phyloP scores from a whole-genome alignment of 176 grass and related monocot species.

The Avena insularis region DNA sequence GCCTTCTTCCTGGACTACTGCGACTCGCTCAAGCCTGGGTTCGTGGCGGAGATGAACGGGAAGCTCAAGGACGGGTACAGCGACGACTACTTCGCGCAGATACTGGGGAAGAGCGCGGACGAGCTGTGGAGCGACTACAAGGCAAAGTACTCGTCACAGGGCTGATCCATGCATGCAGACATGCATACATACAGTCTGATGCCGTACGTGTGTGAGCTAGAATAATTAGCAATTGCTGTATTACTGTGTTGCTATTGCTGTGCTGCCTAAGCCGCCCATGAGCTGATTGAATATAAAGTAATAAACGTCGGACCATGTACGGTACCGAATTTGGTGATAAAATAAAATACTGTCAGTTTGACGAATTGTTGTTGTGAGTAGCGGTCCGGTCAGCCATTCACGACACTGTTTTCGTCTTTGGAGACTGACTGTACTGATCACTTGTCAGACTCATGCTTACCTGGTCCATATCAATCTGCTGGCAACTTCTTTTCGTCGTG shows the following conservation, averaged over 20 bases:
- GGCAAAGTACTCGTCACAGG: conserved; percentile 38
- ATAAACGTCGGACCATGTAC: not conserved
- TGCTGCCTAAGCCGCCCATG: not conserved
- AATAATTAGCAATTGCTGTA: not conserved
- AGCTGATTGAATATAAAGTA: not conserved
- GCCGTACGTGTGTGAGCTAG: not conserved
- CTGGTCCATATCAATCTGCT: no score
- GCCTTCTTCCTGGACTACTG: conserved; percentile 82
- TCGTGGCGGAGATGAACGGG: conserved; percentile 66
- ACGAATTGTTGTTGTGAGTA: no score
- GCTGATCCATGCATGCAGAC: not conserved
- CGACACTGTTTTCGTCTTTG: no score
- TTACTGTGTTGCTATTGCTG: not conserved
- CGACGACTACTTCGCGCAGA: conserved; percentile 54
- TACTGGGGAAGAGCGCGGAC: conserved; percentile 53
- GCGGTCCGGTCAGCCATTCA: no score
- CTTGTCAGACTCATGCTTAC: no score
- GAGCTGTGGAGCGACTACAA: conserved; percentile 81
- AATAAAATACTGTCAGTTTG: not conserved
- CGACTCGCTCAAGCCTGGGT: conserved; percentile 58
- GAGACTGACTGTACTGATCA: no score
- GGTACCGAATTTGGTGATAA: not conserved
- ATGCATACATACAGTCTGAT: no score
- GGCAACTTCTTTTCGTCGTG: no score
- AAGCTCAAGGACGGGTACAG: conserved; percentile 67